Base-by-base conservation (phyloP, 2,329 filamentous ascomycete genomes). In the Cladophialophora carrionii region DNA sequence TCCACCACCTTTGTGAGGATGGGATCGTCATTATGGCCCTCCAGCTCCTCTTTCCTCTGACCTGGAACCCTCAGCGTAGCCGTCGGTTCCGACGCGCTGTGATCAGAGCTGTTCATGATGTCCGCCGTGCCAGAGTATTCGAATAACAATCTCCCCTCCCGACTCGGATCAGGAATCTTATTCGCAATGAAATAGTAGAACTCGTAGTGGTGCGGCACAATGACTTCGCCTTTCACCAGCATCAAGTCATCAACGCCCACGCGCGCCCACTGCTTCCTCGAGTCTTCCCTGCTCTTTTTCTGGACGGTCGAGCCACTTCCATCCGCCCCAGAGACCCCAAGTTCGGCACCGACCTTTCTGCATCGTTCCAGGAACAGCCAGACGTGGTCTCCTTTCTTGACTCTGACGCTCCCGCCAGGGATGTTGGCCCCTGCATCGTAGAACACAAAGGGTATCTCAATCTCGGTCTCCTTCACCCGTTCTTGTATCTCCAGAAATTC, bases 141-240 rank as follows among this genome's bases (percentile, higher is more conserved):
- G 76, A 99, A 98, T 9, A 99, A 81, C 5, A 86, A 81, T 58
- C 90, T 89, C 43, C 87, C 87, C n/a, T 90, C 88, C 1, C 90
- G 91, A 1, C 86, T 77, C 29, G 87, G 90, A 73, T 89, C 91
- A 77, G 76, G 73, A 3, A 81, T 71, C 59, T 76, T 73, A 68
- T 98, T 97, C 76, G 96, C 89, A 75, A 97, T 88, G 79, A 99
- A 98, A 79, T 94, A 95, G 77, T 98, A 95, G 76, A 99, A 92
- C 70, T 98, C 94, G 75, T 96, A 97, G 78, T 99, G 95, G 92
- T 98, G 95, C 64, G 95, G 94, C 72, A 99, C 87, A 62, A 99
- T 97, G 54, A 98, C 84, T 63, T 92, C 91, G 14, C 92, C 92
- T 73, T 92, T 85, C 7, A 99, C 93, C 64, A 97, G 83, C 87